Evolutionary conservation across 140 eudicot genomes (phyloP), one percentile per base, ranked within the genome.

Genomic region (Cichorium intybus): DNA sequence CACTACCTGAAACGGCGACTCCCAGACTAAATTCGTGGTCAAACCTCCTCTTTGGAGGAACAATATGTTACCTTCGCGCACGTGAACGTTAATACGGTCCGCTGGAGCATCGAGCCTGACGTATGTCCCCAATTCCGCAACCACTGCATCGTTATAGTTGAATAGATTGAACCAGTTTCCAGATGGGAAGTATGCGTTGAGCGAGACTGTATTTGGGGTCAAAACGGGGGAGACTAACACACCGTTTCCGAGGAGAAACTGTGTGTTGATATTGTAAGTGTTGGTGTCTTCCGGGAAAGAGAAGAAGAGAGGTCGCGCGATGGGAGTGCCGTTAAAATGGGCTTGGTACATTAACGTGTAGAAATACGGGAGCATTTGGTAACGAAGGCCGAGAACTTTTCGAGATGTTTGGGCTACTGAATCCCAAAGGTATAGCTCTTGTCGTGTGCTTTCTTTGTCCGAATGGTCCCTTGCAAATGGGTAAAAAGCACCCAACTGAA

Each of bases 111-210:
- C 80, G 11, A 87, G 96, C 27, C 1, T 78, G 6, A 82, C 70
- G 16, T 69, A 23, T 7, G 65, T 12, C 47, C 91, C 91, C 6
- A 57, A 24, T 39, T 57, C 52, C 18, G 60, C 61, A 51, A 72
- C 81, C 29, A 91, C 64, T 0, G 77, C 65, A 20, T 24, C 28
- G 5, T 88, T 72, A 64, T 91, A 80, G 74, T 91, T 66, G 73
- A 87, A 84, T 39, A 91, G 63, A 75, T 74, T 76, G 57, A 91
- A 91, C 97, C 97, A 91, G 67, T 78, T 91, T 64, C 97, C 97
- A 10, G 79, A 74, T 15, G 96, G 90, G 27, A 87, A 84, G 67
- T 91, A 91, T 6, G 96, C 87, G 12, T 84, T 63, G 16, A 90
- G 74, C 2, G 95, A 53, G 67, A 24, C 50, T 14, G 79, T 77